Conservation (phyloP, 2,329 filamentous ascomycete species). For the Graphilbum fragrans region DNA sequence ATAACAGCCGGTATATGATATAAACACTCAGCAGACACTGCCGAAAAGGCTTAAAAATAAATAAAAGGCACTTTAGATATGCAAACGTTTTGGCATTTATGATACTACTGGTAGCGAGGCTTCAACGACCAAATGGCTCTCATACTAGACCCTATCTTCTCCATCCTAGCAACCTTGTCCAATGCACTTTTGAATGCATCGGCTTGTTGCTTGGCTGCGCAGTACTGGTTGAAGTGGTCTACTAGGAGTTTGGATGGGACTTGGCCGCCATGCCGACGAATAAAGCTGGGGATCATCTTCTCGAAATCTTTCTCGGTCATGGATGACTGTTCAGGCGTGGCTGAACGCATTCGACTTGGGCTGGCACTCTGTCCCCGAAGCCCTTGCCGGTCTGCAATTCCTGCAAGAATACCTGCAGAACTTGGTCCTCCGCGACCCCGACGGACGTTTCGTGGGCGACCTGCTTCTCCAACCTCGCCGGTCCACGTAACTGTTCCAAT, state of each 20-base stretch:
- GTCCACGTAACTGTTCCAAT: constrained; percentile 92
- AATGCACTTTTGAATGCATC: constrained; percentile 75
- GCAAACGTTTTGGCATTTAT: no score
- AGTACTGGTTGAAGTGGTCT: constrained; percentile 79
- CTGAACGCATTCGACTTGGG: constrained; percentile 28
- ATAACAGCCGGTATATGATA: no score
- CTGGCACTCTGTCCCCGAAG: constrained; percentile 23
- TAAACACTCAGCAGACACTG: background rate
- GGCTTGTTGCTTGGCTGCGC: constrained; percentile 54
- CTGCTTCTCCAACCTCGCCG: constrained; percentile 66
- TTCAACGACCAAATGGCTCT: constrained; percentile 42
- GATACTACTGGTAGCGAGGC: constrained; percentile 13
- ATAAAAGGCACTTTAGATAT: constrained; percentile 3
- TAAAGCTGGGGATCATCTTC: constrained; percentile 64
- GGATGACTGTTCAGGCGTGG: constrained; percentile 20
- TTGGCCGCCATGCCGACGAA: constrained; percentile 63
- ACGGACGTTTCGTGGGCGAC: constrained; percentile 44
- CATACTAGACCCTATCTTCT: constrained; percentile 42
- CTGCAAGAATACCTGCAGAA: constrained; percentile 42
- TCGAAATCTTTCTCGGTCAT: constrained; percentile 51
- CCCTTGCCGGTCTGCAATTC: constrained; percentile 45
- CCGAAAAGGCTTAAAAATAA: background rate
- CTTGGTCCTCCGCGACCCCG: constrained; percentile 34
- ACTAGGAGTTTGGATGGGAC: constrained; percentile 77
- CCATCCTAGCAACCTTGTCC: constrained; percentile 60